Evolutionary conservation across 768 basidiomycete species (phyloP).

Genomic region (Chalciporus pseudorubinellus): DNA sequence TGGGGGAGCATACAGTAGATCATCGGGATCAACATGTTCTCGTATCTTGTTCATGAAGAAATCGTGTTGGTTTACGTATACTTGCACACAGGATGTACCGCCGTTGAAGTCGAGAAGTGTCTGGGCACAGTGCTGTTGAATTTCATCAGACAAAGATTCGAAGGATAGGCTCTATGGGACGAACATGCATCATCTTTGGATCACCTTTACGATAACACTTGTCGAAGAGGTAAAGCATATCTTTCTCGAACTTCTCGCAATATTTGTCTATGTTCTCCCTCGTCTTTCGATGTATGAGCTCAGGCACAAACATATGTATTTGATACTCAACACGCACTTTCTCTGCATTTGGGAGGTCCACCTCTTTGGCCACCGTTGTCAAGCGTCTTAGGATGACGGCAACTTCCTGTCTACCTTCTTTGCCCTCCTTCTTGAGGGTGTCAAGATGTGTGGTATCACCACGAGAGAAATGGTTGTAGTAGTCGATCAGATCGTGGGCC

Average conservation of each 20-base stretch:
- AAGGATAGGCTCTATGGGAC: conserved; percentile 25
- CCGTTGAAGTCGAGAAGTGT: conserved; percentile 98
- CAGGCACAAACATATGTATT: not conserved
- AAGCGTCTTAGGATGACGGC: conserved; percentile 85
- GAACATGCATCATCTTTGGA: conserved; percentile 98
- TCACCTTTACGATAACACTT: conserved; percentile 94
- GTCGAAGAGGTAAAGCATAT: conserved; percentile 95
- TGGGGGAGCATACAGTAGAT: conserved; percentile 50
- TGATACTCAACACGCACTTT: conserved; percentile 46
- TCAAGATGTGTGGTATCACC: conserved; percentile 77
- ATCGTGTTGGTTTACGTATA: conserved; percentile 99
- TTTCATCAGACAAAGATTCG: conserved; percentile 10
- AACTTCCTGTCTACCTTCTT: conserved; percentile 83
- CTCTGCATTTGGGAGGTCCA: conserved; percentile 81
- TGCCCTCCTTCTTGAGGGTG: conserved; percentile 79
- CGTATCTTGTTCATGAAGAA: conserved; percentile 96
- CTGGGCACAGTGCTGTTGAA: conserved; percentile 89
- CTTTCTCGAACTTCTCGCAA: conserved; percentile 98
- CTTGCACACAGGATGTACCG: conserved; percentile 93
- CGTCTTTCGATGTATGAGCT: conserved; percentile 48
- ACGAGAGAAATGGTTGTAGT: conserved; percentile 88
- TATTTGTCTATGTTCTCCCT: conserved; percentile 93
- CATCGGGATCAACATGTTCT: conserved; percentile 53
- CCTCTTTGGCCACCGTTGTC: conserved; percentile 87
- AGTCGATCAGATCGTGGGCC: conserved; percentile 89